These are phyloP conservation scores for Dactylellina cionopaga DNA, from an alignment of 2,329 filamentous ascomycete genomes.

Conservation along the genomic window DNA sequence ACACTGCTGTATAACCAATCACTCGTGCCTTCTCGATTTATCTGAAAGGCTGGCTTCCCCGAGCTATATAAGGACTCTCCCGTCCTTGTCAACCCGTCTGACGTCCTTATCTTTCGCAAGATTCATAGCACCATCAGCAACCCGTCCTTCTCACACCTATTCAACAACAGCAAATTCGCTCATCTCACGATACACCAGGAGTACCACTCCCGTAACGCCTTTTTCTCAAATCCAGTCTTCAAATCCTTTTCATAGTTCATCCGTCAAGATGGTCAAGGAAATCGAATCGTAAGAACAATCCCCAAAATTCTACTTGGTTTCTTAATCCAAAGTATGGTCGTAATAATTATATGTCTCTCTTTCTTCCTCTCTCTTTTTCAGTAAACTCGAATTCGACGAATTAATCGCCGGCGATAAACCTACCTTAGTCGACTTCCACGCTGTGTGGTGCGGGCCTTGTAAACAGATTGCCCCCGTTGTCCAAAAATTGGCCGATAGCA, in stretches of 20 bases:
- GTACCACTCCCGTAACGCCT: neutral
- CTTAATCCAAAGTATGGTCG: neutral
- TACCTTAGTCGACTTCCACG: slow-evolving; percentile 86
- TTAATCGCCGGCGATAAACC: slow-evolving; percentile 68
- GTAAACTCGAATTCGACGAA: slow-evolving; percentile 70
- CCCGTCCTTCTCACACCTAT: neutral
- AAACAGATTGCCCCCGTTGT: slow-evolving; percentile 85
- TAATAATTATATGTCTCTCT: neutral
- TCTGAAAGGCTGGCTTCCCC: slow-evolving; percentile 36
- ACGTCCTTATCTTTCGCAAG: slow-evolving; percentile 14
- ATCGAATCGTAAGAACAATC: slow-evolving; percentile 33
- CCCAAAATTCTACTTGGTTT: too few species aligned
- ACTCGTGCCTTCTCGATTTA: too few species aligned
- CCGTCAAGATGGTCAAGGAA: slow-evolving; percentile 52
- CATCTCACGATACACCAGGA: slow-evolving; percentile 19
- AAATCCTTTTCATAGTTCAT: slow-evolving; percentile 18
- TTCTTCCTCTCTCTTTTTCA: too few species aligned
- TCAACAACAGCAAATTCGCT: slow-evolving; percentile 13
- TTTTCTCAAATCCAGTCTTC: neutral
- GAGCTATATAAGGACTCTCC: slow-evolving; percentile 38
- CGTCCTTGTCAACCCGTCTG: slow-evolving; percentile 33
- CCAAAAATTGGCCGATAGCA: slow-evolving; percentile 71
- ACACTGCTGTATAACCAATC: too few species aligned
- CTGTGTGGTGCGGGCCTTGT: slow-evolving; percentile 94
- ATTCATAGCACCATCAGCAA: slow-evolving; percentile 1